phyloP scores from a whole-genome alignment of 78 protist genomes.

The Chrysochromulina parva region DNA sequence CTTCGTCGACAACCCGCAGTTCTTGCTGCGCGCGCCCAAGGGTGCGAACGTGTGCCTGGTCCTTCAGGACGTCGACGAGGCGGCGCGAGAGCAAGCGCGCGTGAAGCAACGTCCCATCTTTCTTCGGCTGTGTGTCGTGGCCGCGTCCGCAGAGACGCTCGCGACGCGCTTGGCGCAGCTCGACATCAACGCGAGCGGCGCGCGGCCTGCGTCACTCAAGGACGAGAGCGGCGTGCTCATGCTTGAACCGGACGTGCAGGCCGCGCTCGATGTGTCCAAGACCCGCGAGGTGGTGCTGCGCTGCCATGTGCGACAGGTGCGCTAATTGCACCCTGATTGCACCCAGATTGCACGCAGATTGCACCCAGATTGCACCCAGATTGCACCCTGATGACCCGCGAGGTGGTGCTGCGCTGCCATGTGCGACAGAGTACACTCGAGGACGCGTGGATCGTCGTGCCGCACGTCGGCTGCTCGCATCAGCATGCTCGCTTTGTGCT shows the following conservation, averaged over 20 bases:
- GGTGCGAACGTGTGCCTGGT: background rate
- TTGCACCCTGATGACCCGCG: slow-evolving; percentile 1
- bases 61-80: background rate
- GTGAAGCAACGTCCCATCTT: background rate
- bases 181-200: background rate
- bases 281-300: background rate
- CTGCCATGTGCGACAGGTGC: background rate
- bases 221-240: background rate
- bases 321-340: no score
- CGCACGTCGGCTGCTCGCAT: slow-evolving; percentile 23
- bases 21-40: background rate
- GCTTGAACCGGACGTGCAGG: background rate
- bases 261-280: background rate
- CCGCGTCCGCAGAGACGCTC: background rate
- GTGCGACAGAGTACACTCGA: background rate
- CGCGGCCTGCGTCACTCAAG: background rate
- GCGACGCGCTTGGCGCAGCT: background rate
- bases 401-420: background rate
- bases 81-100: background rate
- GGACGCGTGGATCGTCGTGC: background rate
- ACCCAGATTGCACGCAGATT: no score
- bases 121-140: slow-evolving; percentile 1
- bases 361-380: no score
- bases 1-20: slow-evolving; percentile 10
- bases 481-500: background rate